Evolutionary conservation across 2,329 filamentous ascomycete genomes (phyloP).

Genomic region (Pseudogymnoascus verrucosus): DNA sequence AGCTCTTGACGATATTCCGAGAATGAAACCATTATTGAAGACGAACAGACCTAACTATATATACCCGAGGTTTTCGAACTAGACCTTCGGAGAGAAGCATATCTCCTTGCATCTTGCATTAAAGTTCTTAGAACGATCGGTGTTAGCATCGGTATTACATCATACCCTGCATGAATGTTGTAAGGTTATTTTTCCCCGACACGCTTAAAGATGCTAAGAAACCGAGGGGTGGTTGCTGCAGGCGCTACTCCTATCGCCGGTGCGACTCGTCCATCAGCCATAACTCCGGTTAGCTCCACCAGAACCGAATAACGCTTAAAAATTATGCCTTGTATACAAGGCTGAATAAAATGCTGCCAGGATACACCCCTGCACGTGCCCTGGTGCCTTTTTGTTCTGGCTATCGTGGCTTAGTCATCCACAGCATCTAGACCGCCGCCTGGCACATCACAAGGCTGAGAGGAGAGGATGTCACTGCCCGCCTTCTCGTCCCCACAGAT

Average conservation of each 20-base stretch:
- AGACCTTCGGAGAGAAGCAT: background rate
- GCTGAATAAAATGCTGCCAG: background rate
- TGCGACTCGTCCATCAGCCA: background rate
- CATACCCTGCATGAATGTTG: background rate
- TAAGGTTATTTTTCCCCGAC: background rate
- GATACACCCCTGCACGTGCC: background rate
- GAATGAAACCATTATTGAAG: background rate
- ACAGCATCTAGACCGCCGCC: background rate
- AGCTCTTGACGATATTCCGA: background rate
- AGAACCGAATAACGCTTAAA: background rate
- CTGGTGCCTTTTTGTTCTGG: background rate
- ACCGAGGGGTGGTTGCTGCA: background rate
- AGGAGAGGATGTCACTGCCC: slow-evolving; percentile 6
- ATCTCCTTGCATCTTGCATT: background rate
- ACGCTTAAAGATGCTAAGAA: background rate
- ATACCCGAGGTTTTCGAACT: background rate
- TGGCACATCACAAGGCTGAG: slow-evolving; percentile 6
- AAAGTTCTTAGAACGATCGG: background rate
- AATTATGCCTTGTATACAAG: background rate
- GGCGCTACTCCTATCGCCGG: background rate
- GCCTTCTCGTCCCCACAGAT: background rate
- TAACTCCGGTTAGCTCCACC: background rate
- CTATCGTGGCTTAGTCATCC: background rate
- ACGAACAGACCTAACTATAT: background rate
- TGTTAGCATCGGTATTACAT: background rate